These are phyloP conservation scores for Metschnikowia sp. DNA, from an alignment of 805 yeast species.

Conservation along the genomic window DNA sequence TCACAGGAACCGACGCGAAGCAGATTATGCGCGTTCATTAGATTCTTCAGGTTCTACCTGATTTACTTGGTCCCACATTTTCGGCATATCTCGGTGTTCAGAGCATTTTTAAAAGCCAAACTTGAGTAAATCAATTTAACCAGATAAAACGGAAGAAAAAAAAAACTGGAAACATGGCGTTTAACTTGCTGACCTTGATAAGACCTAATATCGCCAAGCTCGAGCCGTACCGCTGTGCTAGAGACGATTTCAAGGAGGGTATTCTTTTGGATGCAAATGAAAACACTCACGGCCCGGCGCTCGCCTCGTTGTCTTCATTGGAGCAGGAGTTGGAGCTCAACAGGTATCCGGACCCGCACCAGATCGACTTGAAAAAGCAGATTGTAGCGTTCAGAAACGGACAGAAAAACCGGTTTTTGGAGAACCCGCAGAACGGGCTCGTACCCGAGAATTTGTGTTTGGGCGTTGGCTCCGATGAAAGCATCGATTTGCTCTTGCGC, in stretches of 20 bases:
- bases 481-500: constrained; percentile 84
- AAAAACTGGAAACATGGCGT: constrained; percentile 21
- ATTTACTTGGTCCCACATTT: no score
- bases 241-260: constrained; percentile 92
- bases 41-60: neutral
- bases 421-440: constrained; percentile 7
- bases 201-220: constrained; percentile 81
- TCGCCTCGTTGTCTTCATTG: constrained; percentile 38
- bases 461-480: constrained; percentile 97
- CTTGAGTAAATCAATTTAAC: no score
- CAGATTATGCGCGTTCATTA: neutral
- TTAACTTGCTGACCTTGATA: constrained; percentile 56
- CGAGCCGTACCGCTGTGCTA: constrained; percentile 93
- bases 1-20: neutral
- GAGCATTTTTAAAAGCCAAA: no score
- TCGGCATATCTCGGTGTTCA: no score
- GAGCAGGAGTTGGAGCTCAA: constrained; percentile 62
- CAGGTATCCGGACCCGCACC: constrained; percentile 98
- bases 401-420: constrained; percentile 30
- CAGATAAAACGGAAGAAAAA: no score
- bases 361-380: constrained; percentile 65
- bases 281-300: constrained; percentile 87
- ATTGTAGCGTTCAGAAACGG: constrained; percentile 69
- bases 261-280: constrained; percentile 92
- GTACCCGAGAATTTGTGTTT: constrained; percentile 75